phyloP scores from a whole-genome alignment of 441 rosid species.

The Croton setiger region DNA sequence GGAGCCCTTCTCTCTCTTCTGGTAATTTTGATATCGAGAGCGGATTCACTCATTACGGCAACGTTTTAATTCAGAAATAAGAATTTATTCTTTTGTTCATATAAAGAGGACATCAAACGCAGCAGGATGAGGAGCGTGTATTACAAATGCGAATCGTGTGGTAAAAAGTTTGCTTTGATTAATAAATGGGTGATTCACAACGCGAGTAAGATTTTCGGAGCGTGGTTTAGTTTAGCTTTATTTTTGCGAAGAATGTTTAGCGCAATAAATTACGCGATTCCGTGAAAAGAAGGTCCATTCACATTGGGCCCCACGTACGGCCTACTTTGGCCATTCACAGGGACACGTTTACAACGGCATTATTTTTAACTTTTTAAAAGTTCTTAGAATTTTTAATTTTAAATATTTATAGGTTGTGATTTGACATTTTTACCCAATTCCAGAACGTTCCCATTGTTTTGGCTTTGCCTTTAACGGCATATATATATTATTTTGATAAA shows the following conservation, averaged over 20 bases:
- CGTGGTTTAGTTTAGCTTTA: neutral
- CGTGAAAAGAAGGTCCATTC: neutral
- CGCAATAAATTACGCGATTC: conserved; percentile 12
- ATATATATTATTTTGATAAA: too few species aligned
- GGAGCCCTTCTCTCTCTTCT: neutral
- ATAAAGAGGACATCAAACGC: neutral
- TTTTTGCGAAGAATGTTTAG: neutral
- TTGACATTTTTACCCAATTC: neutral
- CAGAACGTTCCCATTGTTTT: neutral
- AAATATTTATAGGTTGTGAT: neutral
- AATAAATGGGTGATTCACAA: neutral
- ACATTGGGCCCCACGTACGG: neutral
- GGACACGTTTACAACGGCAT: conserved; percentile 2
- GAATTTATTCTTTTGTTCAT: neutral
- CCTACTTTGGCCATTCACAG: neutral
- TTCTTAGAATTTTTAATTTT: neutral
- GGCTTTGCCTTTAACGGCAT: too few species aligned
- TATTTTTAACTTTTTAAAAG: neutral
- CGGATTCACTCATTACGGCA: neutral
- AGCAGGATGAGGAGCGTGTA: neutral
- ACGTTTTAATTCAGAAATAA: neutral
- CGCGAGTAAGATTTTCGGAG: neutral
- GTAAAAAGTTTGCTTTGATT: neutral
- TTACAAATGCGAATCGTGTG: neutral
- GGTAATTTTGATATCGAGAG: neutral